Conservation (phyloP, 2,329 filamentous ascomycete genomes). For the Verticillium nonalfalfae region DNA sequence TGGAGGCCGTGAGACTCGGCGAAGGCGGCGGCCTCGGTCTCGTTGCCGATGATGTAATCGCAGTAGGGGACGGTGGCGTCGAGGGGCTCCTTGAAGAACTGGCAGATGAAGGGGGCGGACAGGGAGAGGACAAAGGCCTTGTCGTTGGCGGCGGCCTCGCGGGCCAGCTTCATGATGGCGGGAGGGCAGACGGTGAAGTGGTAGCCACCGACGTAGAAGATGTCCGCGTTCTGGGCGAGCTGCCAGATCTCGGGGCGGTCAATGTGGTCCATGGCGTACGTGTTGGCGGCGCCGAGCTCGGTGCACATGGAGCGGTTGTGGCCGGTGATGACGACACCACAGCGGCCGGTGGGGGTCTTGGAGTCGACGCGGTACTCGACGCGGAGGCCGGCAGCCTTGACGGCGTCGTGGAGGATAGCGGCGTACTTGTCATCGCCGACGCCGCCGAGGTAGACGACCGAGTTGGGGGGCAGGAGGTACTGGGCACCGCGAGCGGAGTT, state of each 20-base stretch:
- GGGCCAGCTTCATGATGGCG: conserved; percentile 81
- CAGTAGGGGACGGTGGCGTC: conserved; percentile 85
- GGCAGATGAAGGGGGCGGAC: conserved; percentile 89
- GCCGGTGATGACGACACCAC: conserved; percentile 93
- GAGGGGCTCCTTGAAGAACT: conserved; percentile 96
- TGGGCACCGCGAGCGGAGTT: conserved; percentile 95
- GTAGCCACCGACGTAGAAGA: conserved; percentile 93
- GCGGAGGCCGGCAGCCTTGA: conserved; percentile 79
- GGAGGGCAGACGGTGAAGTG: conserved; percentile 95
- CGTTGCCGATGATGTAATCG: conserved; percentile 95
- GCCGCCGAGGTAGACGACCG: conserved; percentile 88
- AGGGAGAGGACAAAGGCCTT: conserved; percentile 91
- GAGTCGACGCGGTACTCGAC: conserved; percentile 94
- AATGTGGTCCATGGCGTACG: conserved; percentile 91
- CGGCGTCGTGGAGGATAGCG: conserved; percentile 78
- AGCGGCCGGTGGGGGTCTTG: conserved; percentile 79
- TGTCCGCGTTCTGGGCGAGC: conserved; percentile 79
- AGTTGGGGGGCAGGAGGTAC: conserved; percentile 88
- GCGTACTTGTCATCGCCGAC: conserved; percentile 96
- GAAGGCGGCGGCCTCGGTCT: conserved; percentile 87
- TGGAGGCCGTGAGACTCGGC: conserved; percentile 72
- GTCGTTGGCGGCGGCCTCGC: conserved; percentile 83
- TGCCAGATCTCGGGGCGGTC: conserved; percentile 89
- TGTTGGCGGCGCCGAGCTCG: conserved; percentile 91
- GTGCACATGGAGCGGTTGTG: conserved; percentile 94